Evolutionary conservation across 2,329 filamentous ascomycete genomes (phyloP).

Genomic region (Epichloe coenophiala): DNA sequence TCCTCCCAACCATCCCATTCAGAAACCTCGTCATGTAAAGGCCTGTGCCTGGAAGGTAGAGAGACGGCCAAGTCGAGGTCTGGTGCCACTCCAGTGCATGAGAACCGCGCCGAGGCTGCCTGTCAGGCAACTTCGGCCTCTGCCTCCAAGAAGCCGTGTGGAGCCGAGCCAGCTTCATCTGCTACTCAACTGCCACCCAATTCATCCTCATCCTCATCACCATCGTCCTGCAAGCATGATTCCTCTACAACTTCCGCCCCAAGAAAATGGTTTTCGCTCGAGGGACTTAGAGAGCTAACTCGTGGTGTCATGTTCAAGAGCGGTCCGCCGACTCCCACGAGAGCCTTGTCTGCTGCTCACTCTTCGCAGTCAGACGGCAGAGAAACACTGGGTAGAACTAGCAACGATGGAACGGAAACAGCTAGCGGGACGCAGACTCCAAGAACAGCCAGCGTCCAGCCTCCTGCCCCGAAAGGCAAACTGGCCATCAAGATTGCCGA

Average conservation of each 20-base stretch:
- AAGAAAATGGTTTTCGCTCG: conserved; percentile 48
- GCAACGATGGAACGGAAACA: conserved; percentile 27
- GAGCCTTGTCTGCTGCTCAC: conserved; percentile 59
- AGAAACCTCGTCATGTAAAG: conserved; percentile 17
- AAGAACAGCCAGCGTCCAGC: conserved; percentile 41
- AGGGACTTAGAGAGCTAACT: conserved; percentile 79
- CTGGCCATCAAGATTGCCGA: conserved; percentile 81
- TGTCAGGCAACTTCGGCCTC: neutral
- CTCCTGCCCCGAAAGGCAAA: conserved; percentile 68
- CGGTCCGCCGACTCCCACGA: conserved; percentile 78
- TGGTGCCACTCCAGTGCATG: neutral
- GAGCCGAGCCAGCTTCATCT: neutral
- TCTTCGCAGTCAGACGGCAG: conserved; percentile 35
- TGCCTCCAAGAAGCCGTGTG: neutral
- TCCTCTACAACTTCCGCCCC: conserved; percentile 28
- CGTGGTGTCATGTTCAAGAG: conserved; percentile 64
- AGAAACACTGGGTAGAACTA: conserved; percentile 23
- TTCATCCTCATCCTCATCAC: conserved; percentile 6
- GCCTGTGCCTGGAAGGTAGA: conserved; percentile 12
- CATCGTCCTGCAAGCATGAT: conserved; percentile 28
- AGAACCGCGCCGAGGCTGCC: neutral
- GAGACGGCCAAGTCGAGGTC: conserved; percentile 10
- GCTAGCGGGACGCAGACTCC: conserved; percentile 41
- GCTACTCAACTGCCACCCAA: neutral
- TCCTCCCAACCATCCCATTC: conserved; percentile 33